Conservation (phyloP, 306 rosid genomes). For the Rosa lucieae region DNA sequence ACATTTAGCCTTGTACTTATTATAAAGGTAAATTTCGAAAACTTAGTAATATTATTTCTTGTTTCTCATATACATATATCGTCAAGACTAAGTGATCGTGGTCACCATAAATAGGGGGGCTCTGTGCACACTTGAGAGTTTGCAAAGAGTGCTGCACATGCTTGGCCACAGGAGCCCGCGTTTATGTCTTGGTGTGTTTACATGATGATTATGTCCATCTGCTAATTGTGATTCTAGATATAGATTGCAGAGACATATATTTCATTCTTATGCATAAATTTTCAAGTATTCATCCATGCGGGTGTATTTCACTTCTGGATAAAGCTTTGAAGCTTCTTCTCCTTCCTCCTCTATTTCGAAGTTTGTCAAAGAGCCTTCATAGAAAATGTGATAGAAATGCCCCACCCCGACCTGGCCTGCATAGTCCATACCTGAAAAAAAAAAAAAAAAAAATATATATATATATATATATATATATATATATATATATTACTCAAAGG, state of each 20-base stretch:
- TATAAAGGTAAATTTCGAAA: too few relatives aligned
- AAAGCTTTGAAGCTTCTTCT: constrained; percentile 83
- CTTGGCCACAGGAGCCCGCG: too few relatives aligned
- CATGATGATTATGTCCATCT: too few relatives aligned
- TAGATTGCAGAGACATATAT: background rate
- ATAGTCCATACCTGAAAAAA: constrained; percentile 46
- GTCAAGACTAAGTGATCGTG: too few relatives aligned
- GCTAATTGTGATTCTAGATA: background rate
- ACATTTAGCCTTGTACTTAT: too few relatives aligned
- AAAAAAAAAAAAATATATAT: too few relatives aligned
- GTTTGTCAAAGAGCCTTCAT: constrained; percentile 73
- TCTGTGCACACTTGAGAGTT: too few relatives aligned
- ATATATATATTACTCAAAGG: constrained; percentile 34
- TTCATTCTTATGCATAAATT: constrained; percentile 25
- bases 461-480: background rate
- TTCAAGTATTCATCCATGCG: constrained; percentile 66
- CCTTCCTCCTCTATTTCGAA: constrained; percentile 63
- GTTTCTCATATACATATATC: too few relatives aligned
- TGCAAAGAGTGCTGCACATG: too few relatives aligned
- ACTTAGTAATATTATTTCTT: too few relatives aligned
- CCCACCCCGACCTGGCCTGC: constrained; percentile 57
- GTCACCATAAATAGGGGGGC: too few relatives aligned
- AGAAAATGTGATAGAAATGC: constrained; percentile 73
- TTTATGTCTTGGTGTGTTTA: too few relatives aligned
- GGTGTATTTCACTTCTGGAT: constrained; percentile 74